These are phyloP conservation scores for Barnettozyma botsteinii DNA, from an alignment of 805 yeast genomes.

Conservation along the genomic window DNA sequence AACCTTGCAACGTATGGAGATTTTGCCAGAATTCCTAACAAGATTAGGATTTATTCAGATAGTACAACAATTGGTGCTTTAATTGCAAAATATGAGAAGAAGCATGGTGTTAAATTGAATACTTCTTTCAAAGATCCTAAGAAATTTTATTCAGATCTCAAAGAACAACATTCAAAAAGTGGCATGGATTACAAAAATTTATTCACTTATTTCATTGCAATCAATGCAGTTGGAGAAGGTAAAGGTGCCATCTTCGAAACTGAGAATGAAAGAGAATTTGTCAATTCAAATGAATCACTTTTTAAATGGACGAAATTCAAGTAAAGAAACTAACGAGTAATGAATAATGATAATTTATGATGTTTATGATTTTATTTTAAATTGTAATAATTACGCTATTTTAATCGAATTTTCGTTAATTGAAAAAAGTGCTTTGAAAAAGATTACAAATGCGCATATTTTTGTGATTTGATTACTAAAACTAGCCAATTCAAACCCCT, in stretches of 20 bases:
- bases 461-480: too few relatives aligned
- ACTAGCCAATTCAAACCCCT: too few relatives aligned
- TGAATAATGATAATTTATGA: too few relatives aligned
- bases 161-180: slow-evolving; percentile 10
- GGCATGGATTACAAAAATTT: slow-evolving; percentile 32
- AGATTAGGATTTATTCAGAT: slow-evolving; percentile 38
- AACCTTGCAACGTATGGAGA: slow-evolving; percentile 33
- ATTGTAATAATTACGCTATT: too few relatives aligned
- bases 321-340: too few relatives aligned
- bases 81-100: slow-evolving; percentile 35
- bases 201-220: slow-evolving; percentile 31
- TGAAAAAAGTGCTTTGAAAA: too few relatives aligned
- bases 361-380: too few relatives aligned
- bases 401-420: too few relatives aligned
- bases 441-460: too few relatives aligned
- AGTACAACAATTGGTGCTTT: slow-evolving; percentile 34
- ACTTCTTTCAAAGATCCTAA: slow-evolving; percentile 22
- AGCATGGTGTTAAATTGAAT: slow-evolving; percentile 20
- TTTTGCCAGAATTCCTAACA: slow-evolving; percentile 37
- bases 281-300: slow-evolving; percentile 39
- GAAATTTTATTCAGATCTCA: slow-evolving; percentile 7
- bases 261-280: slow-evolving; percentile 34
- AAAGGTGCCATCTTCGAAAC: slow-evolving; percentile 30
- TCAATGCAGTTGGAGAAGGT: slow-evolving; percentile 35
- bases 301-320: slow-evolving; percentile 43